Evolutionary conservation across 2,329 filamentous ascomycete species (phyloP), one percentile per base, ranked within the genome.

Genomic region (Ascochyta pisi): DNA sequence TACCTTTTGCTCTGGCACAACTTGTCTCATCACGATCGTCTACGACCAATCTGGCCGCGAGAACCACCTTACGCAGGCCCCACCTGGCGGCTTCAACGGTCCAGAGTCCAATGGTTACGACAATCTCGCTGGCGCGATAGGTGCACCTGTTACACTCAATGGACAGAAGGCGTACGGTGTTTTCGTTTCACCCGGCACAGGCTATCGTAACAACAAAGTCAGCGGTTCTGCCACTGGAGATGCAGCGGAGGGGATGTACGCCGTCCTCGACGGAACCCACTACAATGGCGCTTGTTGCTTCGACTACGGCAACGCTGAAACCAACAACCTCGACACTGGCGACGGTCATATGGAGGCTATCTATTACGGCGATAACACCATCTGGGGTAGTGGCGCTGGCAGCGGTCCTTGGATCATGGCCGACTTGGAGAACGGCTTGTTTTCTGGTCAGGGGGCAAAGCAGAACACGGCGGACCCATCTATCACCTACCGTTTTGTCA

Each of bases 281-380:
- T 86, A 82, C 77, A 86, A 86, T 62, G 76, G 70, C 22, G 78
- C 57, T 6, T 86, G 84, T 75, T 87, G 80, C 60, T 78, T 78
- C 51, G 76, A 78, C 56, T 79, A 78, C 31, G 77, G 77, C 29
- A 79, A 79, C 34, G 77, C 76, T 8, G 77, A 79, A 58, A 74
- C 68, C 8, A 77, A 64, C 63, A 77, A 65, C 40, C 51, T 50
- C 0, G 76, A 78, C 46, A 82, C 84, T 0, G 87, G 86, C 3
- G 81, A 83, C 49, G 86, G 84, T 15, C 86, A 88, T 65, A 89
- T 89, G 86, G 87, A 89, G 67, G 84, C 86, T 50, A 84, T 89
- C 54, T 89, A 89, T 79, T 89, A 80, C 63, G 86, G 87, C 1
- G 75, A 77, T 68, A 81, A 66, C 69, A 84, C 77, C 0, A 55